Percentiles rank a stretch among this genome's conserved stretches.
phyloP scores from a whole-genome alignment of 768 basidiomycete species.

The Pisolithus marmoratus region DNA sequence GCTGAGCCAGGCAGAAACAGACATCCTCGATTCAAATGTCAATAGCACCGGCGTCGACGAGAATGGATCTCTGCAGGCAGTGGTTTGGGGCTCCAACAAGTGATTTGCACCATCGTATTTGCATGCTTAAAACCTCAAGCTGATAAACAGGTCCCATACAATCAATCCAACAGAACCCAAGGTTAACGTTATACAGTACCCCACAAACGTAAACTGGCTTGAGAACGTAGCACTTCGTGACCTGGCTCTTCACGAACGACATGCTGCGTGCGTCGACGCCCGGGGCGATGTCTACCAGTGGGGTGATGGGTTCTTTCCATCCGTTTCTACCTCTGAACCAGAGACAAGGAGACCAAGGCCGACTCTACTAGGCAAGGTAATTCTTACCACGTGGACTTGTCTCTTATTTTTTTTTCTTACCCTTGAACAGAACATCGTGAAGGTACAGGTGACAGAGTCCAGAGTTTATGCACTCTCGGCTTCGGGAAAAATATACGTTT shows the following conservation, averaged over 20 bases:
- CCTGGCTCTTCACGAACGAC: slow-evolving; percentile 56
- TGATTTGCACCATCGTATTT: slow-evolving; percentile 24
- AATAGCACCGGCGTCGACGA: slow-evolving; percentile 19
- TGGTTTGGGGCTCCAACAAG: slow-evolving; percentile 78
- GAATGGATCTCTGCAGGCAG: slow-evolving; percentile 35
- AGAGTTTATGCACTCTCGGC: slow-evolving; percentile 75
- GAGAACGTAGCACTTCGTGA: slow-evolving; percentile 69
- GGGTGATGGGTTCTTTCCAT: slow-evolving; percentile 59
- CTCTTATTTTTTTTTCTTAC: neutral
- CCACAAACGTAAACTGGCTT: slow-evolving; percentile 51
- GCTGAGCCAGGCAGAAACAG: neutral
- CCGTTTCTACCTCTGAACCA: slow-evolving; percentile 15
- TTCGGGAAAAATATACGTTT: slow-evolving; percentile 67
- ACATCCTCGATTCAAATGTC: slow-evolving; percentile 1
- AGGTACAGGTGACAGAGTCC: slow-evolving; percentile 52
- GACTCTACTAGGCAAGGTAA: slow-evolving; percentile 63
- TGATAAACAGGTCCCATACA: slow-evolving; percentile 37
- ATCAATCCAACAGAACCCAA: slow-evolving; percentile 36
- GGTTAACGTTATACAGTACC: slow-evolving; percentile 41
- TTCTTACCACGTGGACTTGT: slow-evolving; percentile 4
- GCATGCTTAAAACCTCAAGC: neutral
- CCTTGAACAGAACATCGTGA: slow-evolving; percentile 58
- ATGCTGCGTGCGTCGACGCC: slow-evolving; percentile 74
- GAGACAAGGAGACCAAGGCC: slow-evolving; percentile 36
- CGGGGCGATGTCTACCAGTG: slow-evolving; percentile 82